Evolutionary conservation across 768 basidiomycete genomes (phyloP).

Genomic region (Aureoboletus auriporus): DNA sequence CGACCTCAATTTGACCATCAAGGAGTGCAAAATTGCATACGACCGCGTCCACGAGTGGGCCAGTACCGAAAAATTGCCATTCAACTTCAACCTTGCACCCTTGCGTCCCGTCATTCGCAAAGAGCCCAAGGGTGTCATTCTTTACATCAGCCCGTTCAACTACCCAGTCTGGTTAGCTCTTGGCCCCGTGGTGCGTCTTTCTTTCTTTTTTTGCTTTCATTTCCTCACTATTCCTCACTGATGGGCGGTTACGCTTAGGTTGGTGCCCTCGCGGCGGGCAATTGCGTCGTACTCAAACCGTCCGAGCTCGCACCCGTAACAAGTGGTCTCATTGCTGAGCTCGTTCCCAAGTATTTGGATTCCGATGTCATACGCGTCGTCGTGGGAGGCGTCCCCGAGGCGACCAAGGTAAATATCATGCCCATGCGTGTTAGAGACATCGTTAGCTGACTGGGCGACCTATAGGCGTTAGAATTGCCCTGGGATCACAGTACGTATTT

Average conservation of each 20-base stretch:
- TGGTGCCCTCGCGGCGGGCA: conserved; percentile 79
- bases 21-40: conserved; percentile 53
- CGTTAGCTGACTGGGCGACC: not conserved
- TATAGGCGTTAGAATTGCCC: conserved; percentile 63
- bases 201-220: not conserved
- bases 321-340: conserved; percentile 57
- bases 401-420: conserved; percentile 40
- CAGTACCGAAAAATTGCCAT: conserved; percentile 54
- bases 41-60: conserved; percentile 72
- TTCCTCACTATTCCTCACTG: not conserved
- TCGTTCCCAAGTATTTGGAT: conserved; percentile 76
- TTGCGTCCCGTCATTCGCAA: conserved; percentile 66
- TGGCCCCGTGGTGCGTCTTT: conserved; percentile 48
- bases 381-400: conserved; percentile 64
- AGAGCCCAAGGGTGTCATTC: conserved; percentile 71
- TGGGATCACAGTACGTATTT: conserved; percentile 54
- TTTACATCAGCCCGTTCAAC: conserved; percentile 73
- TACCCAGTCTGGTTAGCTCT: conserved; percentile 63
- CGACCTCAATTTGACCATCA: conserved; percentile 52
- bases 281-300: conserved; percentile 67
- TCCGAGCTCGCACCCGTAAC: conserved; percentile 62
- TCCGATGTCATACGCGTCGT: conserved; percentile 56
- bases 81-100: conserved; percentile 50
- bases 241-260: conserved; percentile 18
- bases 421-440: no score